These are phyloP conservation scores for Coleophoma cylindrospora DNA, from an alignment of 2,329 filamentous ascomycete genomes.

Conservation along the genomic window DNA sequence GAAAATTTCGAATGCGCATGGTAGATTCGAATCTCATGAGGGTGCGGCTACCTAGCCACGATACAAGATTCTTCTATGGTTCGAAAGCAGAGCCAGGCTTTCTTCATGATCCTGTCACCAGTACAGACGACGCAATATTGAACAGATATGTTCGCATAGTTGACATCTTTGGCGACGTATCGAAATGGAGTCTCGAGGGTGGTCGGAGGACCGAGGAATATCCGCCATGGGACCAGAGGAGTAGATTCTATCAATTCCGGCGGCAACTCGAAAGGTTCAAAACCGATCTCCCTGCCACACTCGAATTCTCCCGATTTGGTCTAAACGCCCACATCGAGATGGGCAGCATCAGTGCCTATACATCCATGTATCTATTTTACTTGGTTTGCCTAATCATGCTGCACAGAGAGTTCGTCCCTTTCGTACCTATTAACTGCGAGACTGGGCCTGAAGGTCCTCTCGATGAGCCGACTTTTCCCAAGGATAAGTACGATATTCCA, in stretches of 20 bases:
- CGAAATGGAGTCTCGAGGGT: constrained; percentile 46
- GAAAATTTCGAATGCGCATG: constrained; percentile 54
- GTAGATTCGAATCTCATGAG: constrained; percentile 54
- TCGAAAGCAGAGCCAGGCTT: constrained; percentile 50
- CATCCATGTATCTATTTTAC: constrained; percentile 62
- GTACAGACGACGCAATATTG: constrained; percentile 27
- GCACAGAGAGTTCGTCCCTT: constrained; percentile 64
- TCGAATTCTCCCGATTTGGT: constrained; percentile 55
- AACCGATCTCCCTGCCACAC: constrained; percentile 42
- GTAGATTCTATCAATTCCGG: constrained; percentile 49
- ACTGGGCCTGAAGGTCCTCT: constrained; percentile 46
- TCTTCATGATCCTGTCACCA: constrained; percentile 23
- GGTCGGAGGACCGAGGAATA: constrained; percentile 43
- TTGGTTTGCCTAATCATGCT: constrained; percentile 63
- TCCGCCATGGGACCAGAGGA: constrained; percentile 55
- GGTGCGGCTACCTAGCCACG: constrained; percentile 64
- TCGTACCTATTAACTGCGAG: constrained; percentile 50
- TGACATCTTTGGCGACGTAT: constrained; percentile 54
- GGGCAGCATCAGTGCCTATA: constrained; percentile 58
- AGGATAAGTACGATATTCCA: constrained; percentile 40
- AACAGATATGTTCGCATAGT: constrained; percentile 52
- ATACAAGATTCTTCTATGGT: constrained; percentile 58
- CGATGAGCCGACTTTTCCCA: constrained; percentile 50
- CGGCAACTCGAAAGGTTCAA: constrained; percentile 48
- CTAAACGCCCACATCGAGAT: constrained; percentile 62